Conservation (phyloP, 768 basidiomycete genomes). For the Lactifluus volemus region DNA sequence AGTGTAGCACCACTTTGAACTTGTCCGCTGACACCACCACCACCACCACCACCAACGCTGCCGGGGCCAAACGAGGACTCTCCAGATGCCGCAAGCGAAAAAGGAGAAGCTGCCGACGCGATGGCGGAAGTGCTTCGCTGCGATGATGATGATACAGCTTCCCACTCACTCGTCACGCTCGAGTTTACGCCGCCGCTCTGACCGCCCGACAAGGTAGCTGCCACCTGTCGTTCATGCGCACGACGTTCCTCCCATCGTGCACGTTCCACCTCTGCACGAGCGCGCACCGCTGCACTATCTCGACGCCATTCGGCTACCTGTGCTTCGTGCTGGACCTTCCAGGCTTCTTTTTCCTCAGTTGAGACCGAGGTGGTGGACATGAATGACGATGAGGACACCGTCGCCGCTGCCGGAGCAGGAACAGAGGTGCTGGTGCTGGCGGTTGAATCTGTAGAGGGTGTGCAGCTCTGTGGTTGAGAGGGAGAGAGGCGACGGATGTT, state of each 20-base stretch:
- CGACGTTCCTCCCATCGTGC: slow-evolving; percentile 64
- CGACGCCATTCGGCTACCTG: slow-evolving; percentile 65
- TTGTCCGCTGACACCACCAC: slow-evolving; percentile 19
- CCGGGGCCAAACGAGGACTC: no score
- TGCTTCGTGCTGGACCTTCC: slow-evolving; percentile 62
- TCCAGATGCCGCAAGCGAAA: slow-evolving; percentile 3
- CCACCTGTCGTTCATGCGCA: slow-evolving; percentile 32
- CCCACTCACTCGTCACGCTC: slow-evolving; percentile 7
- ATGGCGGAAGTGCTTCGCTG: background rate
- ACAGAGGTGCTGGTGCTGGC: background rate
- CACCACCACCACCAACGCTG: slow-evolving; percentile 30
- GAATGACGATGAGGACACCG: background rate
- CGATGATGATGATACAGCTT: slow-evolving; percentile 2
- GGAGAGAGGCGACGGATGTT: slow-evolving; percentile 12
- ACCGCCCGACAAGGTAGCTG: slow-evolving; percentile 22
- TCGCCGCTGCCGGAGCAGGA: background rate
- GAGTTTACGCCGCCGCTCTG: slow-evolving; percentile 21
- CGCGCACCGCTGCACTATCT: slow-evolving; percentile 60
- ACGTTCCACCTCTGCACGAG: slow-evolving; percentile 68
- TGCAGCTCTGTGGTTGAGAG: slow-evolving; percentile 1
- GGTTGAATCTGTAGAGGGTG: background rate
- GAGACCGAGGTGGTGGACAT: slow-evolving; percentile 3
- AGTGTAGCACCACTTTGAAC: slow-evolving; percentile 26
- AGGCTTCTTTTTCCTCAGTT: slow-evolving; percentile 34
- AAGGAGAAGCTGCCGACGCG: background rate